phyloP scores from a whole-genome alignment of 805 yeast genomes.

The Kodamaea sagamina region DNA sequence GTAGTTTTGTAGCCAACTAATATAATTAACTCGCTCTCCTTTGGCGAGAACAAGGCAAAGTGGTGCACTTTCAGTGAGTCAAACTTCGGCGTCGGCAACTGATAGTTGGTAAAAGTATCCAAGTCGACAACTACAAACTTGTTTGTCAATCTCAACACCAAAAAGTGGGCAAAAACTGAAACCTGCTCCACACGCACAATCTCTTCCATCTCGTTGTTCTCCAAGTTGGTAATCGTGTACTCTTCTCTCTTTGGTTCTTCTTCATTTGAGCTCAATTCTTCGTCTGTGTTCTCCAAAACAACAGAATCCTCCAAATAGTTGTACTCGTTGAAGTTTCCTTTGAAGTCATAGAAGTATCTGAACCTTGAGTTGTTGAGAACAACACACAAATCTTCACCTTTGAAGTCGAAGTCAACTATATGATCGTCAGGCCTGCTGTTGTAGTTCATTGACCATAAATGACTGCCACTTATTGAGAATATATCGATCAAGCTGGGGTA shows the following conservation, averaged over 20 bases:
- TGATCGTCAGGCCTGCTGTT: slow-evolving; percentile 50
- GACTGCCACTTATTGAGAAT: slow-evolving; percentile 37
- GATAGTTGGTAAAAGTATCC: slow-evolving; percentile 37
- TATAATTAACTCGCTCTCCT: slow-evolving; percentile 20
- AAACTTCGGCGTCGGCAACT: slow-evolving; percentile 29
- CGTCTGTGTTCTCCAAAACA: slow-evolving; percentile 17
- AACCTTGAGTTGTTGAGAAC: slow-evolving; percentile 53
- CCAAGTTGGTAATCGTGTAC: slow-evolving; percentile 34
- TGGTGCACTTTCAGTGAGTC: slow-evolving; percentile 25
- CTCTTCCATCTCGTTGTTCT: slow-evolving; percentile 33
- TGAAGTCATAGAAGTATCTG: slow-evolving; percentile 63
- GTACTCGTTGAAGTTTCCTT: slow-evolving; percentile 64
- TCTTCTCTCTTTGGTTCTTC: slow-evolving; percentile 18
- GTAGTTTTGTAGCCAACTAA: slow-evolving; percentile 32
- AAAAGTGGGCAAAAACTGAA: slow-evolving; percentile 42
- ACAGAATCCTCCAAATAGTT: slow-evolving; percentile 14
- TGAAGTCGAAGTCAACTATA: slow-evolving; percentile 54
- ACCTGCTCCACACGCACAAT: slow-evolving; percentile 26
- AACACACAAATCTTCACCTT: slow-evolving; percentile 55
- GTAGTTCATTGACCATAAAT: slow-evolving; percentile 38
- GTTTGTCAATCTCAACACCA: slow-evolving; percentile 45
- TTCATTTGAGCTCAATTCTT: neutral
- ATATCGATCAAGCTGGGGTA: slow-evolving; percentile 41
- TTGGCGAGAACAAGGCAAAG: slow-evolving; percentile 17
- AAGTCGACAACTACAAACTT: slow-evolving; percentile 40